Base-by-base conservation (phyloP, 176 grass and related monocot genomes). In the Echinochloa phyllopogon region DNA sequence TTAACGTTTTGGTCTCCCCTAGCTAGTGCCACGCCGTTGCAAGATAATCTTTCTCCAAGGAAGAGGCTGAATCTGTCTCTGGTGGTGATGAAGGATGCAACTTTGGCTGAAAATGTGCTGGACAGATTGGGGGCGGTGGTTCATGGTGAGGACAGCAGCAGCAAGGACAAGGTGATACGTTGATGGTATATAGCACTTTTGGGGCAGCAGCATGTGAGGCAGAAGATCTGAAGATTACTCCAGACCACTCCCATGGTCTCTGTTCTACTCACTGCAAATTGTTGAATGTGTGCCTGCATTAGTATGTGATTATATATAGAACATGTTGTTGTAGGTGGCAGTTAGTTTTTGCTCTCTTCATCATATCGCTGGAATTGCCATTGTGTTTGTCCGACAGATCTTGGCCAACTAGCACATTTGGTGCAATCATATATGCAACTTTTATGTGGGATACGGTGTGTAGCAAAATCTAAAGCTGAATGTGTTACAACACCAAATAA, bases 191-290 rank as follows among this genome's bases (percentile, higher is more conserved):
- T 39, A 66, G 33, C 33, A 39, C 36, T 39, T 66, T 66, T 66
- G 18, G 63, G 63, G 18, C 63, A 66, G 64, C 33, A 66, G 20
- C 64, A 66, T 16, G 64, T 7, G 14, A 66, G 16, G 64, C 64
- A 66, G 36, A 66, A 66, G 15, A 66, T 38, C 38, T 66, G 64
- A 20, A 66, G 64, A 20, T 6, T 66, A 66, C 64, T 66, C 64
- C 36, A 66, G 16, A 66, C 39, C 39, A 20, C 64, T 66, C 36
- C 64, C 64, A 66, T 66, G 36, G 39, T 66, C 36, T 39, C 10
- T 6, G 6, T 39, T 39, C 64, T 37, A 7, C 6, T 65, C 25
- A 39, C 36, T 18, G 36, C 36, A 53, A 53, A 3, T 53, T 50
- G 12, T 15, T 53, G 4, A 53, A 18, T 53, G 15, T 6, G 37